Conservation (phyloP, 495 filamentous ascomycete genomes). For the Aspergillus steynii region DNA sequence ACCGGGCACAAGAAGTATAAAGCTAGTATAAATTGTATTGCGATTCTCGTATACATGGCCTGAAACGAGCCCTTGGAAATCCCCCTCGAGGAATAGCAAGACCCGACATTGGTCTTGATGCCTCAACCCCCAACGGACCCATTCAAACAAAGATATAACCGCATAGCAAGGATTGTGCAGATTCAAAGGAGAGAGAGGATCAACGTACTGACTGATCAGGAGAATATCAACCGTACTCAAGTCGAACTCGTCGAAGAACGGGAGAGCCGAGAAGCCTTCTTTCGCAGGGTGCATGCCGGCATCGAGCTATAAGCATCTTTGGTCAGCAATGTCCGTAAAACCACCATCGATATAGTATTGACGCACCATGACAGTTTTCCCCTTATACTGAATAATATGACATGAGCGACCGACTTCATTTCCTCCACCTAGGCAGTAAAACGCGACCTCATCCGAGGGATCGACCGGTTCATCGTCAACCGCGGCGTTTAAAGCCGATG, state of each 20-base stretch:
- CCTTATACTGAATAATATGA: conserved; percentile 98
- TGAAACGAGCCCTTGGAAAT: conserved; percentile 8
- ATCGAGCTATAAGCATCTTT: conserved; percentile 65
- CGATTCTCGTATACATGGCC: conserved; percentile 36
- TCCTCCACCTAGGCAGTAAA: conserved; percentile 89
- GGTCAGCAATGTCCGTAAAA: conserved; percentile 19
- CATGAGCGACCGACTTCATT: conserved; percentile 97
- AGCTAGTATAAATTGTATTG: conserved; percentile 32
- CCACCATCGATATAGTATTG: neutral
- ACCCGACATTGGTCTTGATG: conserved; percentile 7
- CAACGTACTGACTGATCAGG: conserved; percentile 92
- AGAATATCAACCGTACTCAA: conserved; percentile 95
- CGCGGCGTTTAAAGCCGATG: conserved; percentile 60
- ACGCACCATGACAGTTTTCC: conserved; percentile 96
- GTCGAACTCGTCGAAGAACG: conserved; percentile 98
- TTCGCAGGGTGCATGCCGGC: conserved; percentile 97
- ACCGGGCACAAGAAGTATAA: conserved; percentile 18
- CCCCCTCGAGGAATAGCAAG: conserved; percentile 6
- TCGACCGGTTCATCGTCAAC: conserved; percentile 69
- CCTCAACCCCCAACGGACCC: conserved; percentile 8
- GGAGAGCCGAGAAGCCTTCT: conserved; percentile 87
- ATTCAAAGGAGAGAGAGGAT: conserved; percentile 18
- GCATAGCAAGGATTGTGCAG: conserved; percentile 6
- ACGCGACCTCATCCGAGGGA: conserved; percentile 85
- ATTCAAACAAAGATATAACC: conserved; percentile 9